Evolutionary conservation across 148 eudicot species (phyloP).

Genomic region (Polygonum aviculare): DNA sequence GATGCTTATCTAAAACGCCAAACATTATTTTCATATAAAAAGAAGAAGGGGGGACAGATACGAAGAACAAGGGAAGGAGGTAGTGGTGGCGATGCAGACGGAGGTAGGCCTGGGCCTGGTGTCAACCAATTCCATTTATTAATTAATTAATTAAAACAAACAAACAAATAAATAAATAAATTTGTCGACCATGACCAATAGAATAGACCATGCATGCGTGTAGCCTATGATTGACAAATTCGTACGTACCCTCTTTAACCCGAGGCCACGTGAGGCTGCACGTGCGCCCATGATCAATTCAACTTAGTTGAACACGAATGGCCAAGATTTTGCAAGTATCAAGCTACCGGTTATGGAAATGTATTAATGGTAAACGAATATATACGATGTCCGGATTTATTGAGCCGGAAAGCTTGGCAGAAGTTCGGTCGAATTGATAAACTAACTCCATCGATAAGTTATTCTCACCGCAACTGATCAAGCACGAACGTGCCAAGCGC

Average conservation of each 20-base stretch:
- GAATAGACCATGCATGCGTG: background rate
- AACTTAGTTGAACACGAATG: background rate
- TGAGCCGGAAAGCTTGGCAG: too few relatives aligned
- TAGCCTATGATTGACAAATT: background rate
- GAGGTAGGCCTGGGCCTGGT: too few relatives aligned
- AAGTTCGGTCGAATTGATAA: too few relatives aligned
- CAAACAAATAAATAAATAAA: background rate
- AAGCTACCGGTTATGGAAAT: background rate
- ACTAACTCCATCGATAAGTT: too few relatives aligned
- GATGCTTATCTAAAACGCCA: too few relatives aligned
- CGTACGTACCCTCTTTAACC: background rate
- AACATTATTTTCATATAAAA: too few relatives aligned
- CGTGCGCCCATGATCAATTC: background rate
- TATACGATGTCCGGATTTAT: too few relatives aligned
- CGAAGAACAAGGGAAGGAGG: background rate
- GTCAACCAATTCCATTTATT: too few relatives aligned
- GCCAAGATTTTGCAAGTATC: background rate
- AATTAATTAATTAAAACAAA: too few relatives aligned
- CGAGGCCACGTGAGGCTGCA: background rate
- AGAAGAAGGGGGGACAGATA: too few relatives aligned
- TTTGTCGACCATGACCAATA: background rate
- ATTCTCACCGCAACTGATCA: too few relatives aligned
- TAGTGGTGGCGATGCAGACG: background rate
- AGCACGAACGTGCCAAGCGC: too few relatives aligned
- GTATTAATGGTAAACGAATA: background rate